Evolutionary conservation across 1,284 basidiomycete genomes (phyloP), one percentile per base, ranked within the genome.

Genomic region (Phylloboletellus chloephorus): DNA sequence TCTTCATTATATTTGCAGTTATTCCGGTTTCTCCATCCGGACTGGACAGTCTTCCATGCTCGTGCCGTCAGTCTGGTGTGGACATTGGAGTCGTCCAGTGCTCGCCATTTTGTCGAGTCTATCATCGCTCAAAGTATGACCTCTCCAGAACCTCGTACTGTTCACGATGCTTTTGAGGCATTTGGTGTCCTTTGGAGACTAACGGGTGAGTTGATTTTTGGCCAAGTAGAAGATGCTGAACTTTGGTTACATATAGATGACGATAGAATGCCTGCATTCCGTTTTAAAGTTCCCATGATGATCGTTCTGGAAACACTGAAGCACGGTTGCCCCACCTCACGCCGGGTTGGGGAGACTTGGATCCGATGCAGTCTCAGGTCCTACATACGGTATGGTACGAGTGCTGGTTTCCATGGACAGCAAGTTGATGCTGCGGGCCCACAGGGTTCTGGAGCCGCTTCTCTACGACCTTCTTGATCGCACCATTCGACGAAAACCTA

Each of bases 161-260:
- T 73, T 9, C 68, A 75, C 37, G 76, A 78, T 21, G 78, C 83
- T 0, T 88, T 86, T 58, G 85, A 92, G 50, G 88, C 87, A 0
- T 96, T 98, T 60, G 93, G 95, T 1, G 81, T 91, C 1, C 68
- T 98, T 5, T 98, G 95, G 95, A 76, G 91, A 44, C 66, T 93
- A 44, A 87, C 84, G 37, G 89, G 92, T 87, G 48, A 54, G 71
- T 54, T 43, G 12, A 31, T n/a, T 26, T 19, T 37, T 37, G 28
- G 13, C 36, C 29, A 17, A 19, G 25, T 16, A 16, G 26, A 25
- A 22, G 17, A 44, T 1, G 34, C 37, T 52, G n/a, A 43, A 33
- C 30, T 12, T 34, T 30, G 30, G 19, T 29, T 16, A 15, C n/a
- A 16, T 53, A 87, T 51, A 92, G 93, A 96, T 59, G 94, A 96